phyloP scores from a whole-genome alignment of 148 eudicot genomes.

The Polygonum aviculare region DNA sequence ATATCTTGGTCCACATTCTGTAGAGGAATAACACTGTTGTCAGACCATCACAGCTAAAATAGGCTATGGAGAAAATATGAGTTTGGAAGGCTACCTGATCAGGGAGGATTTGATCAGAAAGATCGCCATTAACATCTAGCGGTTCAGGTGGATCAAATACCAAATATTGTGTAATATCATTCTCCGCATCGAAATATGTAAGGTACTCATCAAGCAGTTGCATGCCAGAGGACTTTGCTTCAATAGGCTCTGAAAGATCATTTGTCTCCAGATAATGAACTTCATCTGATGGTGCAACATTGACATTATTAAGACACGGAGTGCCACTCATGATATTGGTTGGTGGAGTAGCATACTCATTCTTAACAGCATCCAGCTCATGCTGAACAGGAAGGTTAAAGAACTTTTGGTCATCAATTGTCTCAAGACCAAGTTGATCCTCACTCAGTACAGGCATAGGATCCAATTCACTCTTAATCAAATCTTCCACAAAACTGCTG shows the following conservation, averaged over 20 bases:
- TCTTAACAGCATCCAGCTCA: slow-evolving; percentile 34
- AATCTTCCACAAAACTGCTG: slow-evolving; percentile 27
- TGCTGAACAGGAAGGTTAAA: slow-evolving; percentile 36
- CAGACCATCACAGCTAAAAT: not conserved
- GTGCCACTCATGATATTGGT: slow-evolving; percentile 25
- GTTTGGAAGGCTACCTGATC: slow-evolving; percentile 30
- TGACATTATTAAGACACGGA: slow-evolving; percentile 27
- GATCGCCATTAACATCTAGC: slow-evolving; percentile 20
- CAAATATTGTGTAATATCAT: slow-evolving; percentile 34
- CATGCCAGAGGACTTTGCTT: slow-evolving; percentile 32
- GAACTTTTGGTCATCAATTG: slow-evolving; percentile 26
- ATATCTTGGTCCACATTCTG: slow-evolving; percentile 27
- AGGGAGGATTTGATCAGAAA: slow-evolving; percentile 24
- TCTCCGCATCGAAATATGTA: slow-evolving; percentile 34
- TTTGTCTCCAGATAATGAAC: slow-evolving; percentile 52
- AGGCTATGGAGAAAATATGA: not conserved
- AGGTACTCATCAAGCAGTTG: slow-evolving; percentile 46
- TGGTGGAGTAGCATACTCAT: slow-evolving; percentile 49
- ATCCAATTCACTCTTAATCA: slow-evolving; percentile 22
- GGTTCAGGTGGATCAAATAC: slow-evolving; percentile 32
- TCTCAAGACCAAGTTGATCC: slow-evolving; percentile 22
- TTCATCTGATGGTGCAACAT: slow-evolving; percentile 26
- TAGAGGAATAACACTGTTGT: slow-evolving; percentile 11
- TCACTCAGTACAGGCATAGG: slow-evolving; percentile 20
- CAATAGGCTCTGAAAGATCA: slow-evolving; percentile 46